Percentiles rank a stretch among this genome's conserved stretches.
Evolutionary conservation across 352 stramenopile species (phyloP).

Genomic region (Phytopythium montanum): DNA sequence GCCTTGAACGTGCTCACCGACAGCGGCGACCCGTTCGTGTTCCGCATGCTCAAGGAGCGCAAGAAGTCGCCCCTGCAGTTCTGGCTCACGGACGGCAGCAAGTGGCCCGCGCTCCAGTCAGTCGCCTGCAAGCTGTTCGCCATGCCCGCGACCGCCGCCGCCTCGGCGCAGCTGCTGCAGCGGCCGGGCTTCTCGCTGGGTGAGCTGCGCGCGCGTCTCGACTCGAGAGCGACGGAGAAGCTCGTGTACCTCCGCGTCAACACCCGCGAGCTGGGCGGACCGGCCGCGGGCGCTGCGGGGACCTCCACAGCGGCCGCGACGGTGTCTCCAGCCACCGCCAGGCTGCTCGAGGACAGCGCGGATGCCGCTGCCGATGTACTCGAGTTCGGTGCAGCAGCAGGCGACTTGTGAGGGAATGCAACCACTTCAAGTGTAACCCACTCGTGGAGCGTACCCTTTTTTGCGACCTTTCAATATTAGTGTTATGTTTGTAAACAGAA

Average conservation of each 20-base stretch:
- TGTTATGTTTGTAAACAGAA: too few species aligned
- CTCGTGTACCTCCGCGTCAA: conserved; percentile 30
- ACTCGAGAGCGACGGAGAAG: conserved; percentile 21
- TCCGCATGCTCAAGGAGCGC: conserved; percentile 39
- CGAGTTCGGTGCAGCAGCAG: background rate
- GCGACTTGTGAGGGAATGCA: background rate
- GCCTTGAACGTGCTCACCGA: conserved; percentile 24
- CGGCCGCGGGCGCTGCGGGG: background rate
- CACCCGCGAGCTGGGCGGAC: conserved; percentile 12
- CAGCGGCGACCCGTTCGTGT: conserved; percentile 31
- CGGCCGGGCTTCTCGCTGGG: conserved; percentile 8
- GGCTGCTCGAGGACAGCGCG: conserved; percentile 2
- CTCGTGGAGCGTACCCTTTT: too few species aligned
- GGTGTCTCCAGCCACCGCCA: background rate
- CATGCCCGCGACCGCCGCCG: conserved; percentile 24
- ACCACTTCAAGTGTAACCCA: conserved; percentile 5
- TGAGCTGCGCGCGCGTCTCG: conserved; percentile 12
- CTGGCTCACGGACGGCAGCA: conserved; percentile 45
- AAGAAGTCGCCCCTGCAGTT: conserved; percentile 49
- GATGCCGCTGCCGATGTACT: background rate
- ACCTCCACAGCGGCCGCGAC: background rate
- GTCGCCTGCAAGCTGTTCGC: conserved; percentile 38
- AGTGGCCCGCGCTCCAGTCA: conserved; percentile 42
- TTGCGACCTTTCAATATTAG: too few species aligned
- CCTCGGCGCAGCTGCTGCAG: conserved; percentile 6